Conservation (phyloP, 2,329 filamentous ascomycete species). For the Phyllachora maydis region DNA sequence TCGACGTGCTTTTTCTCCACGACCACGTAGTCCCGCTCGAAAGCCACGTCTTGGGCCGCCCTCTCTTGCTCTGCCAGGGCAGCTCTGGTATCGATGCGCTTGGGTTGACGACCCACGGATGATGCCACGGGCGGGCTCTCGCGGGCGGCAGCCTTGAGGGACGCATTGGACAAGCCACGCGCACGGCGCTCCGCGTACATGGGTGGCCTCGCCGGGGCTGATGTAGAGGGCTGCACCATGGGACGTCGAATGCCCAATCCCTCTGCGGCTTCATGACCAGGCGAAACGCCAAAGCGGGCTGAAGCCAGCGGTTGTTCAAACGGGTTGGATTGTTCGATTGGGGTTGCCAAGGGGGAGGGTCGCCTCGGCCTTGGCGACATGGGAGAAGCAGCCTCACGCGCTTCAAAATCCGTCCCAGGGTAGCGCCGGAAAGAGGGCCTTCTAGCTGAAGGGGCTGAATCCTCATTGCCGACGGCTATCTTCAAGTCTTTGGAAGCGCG, state of each 20-base stretch:
- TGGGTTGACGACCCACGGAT: conserved; percentile 11
- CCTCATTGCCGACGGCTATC: conserved; percentile 11
- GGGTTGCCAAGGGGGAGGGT: conserved; percentile 22
- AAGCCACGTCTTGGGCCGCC: conserved; percentile 69
- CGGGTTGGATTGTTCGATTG: conserved; percentile 15
- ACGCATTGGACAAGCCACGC: conserved; percentile 19
- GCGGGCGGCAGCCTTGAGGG: conserved; percentile 12
- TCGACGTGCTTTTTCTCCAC: conserved; percentile 92
- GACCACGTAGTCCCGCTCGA: conserved; percentile 87
- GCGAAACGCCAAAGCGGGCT: conserved; percentile 17
- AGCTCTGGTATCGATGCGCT: conserved; percentile 5
- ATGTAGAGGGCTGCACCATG: conserved; percentile 21
- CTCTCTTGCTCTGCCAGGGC: conserved; percentile 35
- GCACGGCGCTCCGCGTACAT: conserved; percentile 14
- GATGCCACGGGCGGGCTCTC: conserved; percentile 13
- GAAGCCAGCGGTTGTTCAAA: conserved; percentile 8
- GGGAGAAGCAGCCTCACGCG: conserved; percentile 11
- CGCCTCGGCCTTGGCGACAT: conserved; percentile 17
- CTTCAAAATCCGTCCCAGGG: conserved; percentile 14
- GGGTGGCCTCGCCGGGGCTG: conserved; percentile 21
- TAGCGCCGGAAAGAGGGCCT: conserved; percentile 19
- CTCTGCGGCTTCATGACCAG: conserved; percentile 22
- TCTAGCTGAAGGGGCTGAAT: conserved; percentile 10
- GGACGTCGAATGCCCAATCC: conserved; percentile 31
- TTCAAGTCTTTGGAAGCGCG: conserved; percentile 13